Percentiles rank a stretch among this genome's conserved stretches.
Evolutionary conservation across 257 asterid genomes (phyloP).

Genomic region (Solanum phureja): DNA sequence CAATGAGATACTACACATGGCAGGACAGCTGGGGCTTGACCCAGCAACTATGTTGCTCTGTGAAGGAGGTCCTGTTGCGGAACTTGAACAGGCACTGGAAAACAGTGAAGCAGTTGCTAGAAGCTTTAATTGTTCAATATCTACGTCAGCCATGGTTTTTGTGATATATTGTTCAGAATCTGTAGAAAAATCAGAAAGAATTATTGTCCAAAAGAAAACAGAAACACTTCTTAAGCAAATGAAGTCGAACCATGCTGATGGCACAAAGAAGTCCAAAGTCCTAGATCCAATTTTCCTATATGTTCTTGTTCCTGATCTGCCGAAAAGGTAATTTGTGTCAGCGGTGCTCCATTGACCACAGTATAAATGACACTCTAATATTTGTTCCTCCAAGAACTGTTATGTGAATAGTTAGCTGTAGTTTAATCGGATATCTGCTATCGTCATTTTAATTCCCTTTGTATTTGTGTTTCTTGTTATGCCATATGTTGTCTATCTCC

Average conservation of each 20-base stretch:
- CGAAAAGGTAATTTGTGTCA: conserved; percentile 58
- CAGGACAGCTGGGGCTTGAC: conserved; percentile 94
- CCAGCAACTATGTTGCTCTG: conserved; percentile 87
- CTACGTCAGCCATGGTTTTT: conserved; percentile 45
- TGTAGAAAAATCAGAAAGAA: conserved; percentile 42
- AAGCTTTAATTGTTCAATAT: conserved; percentile 61
- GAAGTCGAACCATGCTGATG: conserved; percentile 33
- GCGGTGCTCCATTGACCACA: neutral
- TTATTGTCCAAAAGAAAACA: conserved; percentile 45
- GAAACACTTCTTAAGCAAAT: conserved; percentile 36
- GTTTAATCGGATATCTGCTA: neutral
- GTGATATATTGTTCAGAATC: conserved; percentile 67
- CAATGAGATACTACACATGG: conserved; percentile 71
- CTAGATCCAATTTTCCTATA: conserved; percentile 49
- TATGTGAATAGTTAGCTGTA: neutral
- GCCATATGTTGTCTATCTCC: neutral
- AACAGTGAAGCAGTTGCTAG: conserved; percentile 82
- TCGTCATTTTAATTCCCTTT: neutral
- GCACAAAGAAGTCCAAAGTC: conserved; percentile 24
- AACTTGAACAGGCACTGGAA: conserved; percentile 65
- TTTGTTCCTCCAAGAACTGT: neutral
- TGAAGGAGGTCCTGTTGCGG: conserved; percentile 46
- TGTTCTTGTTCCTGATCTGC: conserved; percentile 88
- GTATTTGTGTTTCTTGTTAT: neutral
- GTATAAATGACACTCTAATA: neutral